These are phyloP conservation scores for Crucibulum laeve DNA, from an alignment of 768 basidiomycete species.

Conservation along the genomic window DNA sequence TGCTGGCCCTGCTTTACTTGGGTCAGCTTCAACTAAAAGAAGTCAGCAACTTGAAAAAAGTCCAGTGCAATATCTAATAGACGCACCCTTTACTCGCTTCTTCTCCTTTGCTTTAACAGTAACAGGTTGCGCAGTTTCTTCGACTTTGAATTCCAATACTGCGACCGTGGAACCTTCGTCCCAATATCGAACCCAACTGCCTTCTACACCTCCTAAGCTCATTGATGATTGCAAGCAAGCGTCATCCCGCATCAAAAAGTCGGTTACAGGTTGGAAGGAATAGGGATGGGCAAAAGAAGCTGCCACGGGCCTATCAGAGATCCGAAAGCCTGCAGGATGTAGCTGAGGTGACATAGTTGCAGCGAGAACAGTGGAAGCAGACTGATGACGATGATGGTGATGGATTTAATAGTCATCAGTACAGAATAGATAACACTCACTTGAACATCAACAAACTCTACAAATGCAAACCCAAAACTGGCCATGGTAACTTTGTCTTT, in stretches of 20 bases:
- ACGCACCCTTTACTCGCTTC: constrained; percentile 53
- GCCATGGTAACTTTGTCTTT: constrained; percentile 85
- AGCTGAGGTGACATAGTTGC: constrained; percentile 83
- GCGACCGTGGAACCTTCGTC: constrained; percentile 80
- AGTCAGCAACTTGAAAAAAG: too few species aligned
- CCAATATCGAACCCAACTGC: constrained; percentile 85
- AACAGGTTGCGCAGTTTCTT: constrained; percentile 43
- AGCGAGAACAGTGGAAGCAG: constrained; percentile 76
- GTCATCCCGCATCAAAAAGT: constrained; percentile 73
- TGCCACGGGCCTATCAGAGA: constrained; percentile 84
- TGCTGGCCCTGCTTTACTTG: constrained; percentile 24
- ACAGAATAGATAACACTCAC: constrained; percentile 35
- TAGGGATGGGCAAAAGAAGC: constrained; percentile 91
- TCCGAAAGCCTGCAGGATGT: constrained; percentile 92
- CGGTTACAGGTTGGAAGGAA: constrained; percentile 80
- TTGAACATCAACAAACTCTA: constrained; percentile 83
- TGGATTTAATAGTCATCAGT: background rate
- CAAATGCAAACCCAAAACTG: constrained; percentile 92
- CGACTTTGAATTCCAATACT: constrained; percentile 76
- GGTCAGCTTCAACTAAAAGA: constrained; percentile 26
- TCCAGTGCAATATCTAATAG: constrained; percentile 1
- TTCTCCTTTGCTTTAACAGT: too few species aligned
- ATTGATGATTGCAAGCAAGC: constrained; percentile 65
- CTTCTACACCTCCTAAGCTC: constrained; percentile 68
- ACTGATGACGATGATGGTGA: constrained; percentile 38